phyloP scores from a whole-genome alignment of 164 flowering plant species.

The Brasenia schreberi region DNA sequence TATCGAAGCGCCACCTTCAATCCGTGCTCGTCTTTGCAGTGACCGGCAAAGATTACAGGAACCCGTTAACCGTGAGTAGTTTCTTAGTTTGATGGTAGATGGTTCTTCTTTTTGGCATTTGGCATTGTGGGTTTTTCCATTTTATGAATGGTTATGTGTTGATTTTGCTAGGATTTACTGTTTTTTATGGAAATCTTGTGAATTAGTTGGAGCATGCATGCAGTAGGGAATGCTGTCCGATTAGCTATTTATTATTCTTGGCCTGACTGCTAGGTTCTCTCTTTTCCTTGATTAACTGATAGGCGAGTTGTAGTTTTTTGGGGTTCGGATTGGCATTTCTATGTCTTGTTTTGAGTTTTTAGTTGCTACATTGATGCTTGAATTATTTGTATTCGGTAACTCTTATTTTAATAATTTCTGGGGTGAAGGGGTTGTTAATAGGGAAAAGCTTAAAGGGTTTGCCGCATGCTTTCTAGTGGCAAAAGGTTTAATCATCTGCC shows the following conservation, averaged over 20 bases:
- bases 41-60: neutral
- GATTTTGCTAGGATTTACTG: neutral
- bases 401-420: neutral
- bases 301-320: neutral
- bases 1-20: neutral
- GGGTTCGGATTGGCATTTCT: neutral
- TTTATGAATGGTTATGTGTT: too few relatives aligned
- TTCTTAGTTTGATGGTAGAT: neutral
- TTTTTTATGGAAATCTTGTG: too few relatives aligned
- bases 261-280: neutral
- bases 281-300: neutral
- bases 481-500: neutral
- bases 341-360: neutral
- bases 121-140: neutral
- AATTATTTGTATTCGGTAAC: too few relatives aligned
- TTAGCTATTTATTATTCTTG: neutral
- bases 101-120: neutral
- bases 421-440: neutral
- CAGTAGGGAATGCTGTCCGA: neutral
- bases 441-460: too few relatives aligned
- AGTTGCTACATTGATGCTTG: neutral
- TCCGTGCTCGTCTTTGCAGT: neutral
- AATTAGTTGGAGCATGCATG: neutral
- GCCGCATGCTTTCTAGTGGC: neutral
- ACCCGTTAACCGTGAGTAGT: neutral